A percentile compares a stretch with the other conserved stretches of the same genome.
Evolutionary conservation across 2,329 filamentous ascomycete genomes (phyloP).

Genomic region (Endocalyx cinctus): DNA sequence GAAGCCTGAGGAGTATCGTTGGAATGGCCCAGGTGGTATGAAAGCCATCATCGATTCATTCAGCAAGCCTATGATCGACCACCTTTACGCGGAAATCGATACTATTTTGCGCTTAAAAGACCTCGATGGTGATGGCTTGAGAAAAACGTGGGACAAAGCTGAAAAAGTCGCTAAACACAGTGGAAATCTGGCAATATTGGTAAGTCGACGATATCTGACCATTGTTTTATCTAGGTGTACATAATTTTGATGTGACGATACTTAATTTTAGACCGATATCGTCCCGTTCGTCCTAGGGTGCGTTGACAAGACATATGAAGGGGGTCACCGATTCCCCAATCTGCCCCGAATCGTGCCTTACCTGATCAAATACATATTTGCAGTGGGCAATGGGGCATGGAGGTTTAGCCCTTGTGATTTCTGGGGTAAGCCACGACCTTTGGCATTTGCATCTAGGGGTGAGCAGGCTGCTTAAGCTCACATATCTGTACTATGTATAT

Average conservation of each 20-base stretch:
- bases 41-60: conserved; percentile 21
- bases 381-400: conserved; percentile 20
- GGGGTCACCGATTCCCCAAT: conserved; percentile 18
- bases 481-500: no score
- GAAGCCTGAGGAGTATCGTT: conserved; percentile 16
- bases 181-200: conserved; percentile 12
- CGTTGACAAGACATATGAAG: conserved; percentile 21
- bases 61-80: conserved; percentile 14
- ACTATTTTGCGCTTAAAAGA: conserved; percentile 17
- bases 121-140: conserved; percentile 14
- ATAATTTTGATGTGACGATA: background rate
- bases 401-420: conserved; percentile 23
- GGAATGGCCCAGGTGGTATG: conserved; percentile 14
- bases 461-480: no score
- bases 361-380: conserved; percentile 20
- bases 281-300: conserved; percentile 19
- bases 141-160: conserved; percentile 11
- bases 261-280: conserved; percentile 11
- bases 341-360: conserved; percentile 17
- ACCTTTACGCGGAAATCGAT: conserved; percentile 24
- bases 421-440: conserved; percentile 18
- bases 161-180: conserved; percentile 11
- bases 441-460: conserved; percentile 18
- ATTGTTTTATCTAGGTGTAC: background rate
- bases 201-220: conserved; percentile 4